These are phyloP conservation scores for Rutidosis leptorrhynchoides DNA, from an alignment of 129 eudicot species.

Conservation along the genomic window DNA sequence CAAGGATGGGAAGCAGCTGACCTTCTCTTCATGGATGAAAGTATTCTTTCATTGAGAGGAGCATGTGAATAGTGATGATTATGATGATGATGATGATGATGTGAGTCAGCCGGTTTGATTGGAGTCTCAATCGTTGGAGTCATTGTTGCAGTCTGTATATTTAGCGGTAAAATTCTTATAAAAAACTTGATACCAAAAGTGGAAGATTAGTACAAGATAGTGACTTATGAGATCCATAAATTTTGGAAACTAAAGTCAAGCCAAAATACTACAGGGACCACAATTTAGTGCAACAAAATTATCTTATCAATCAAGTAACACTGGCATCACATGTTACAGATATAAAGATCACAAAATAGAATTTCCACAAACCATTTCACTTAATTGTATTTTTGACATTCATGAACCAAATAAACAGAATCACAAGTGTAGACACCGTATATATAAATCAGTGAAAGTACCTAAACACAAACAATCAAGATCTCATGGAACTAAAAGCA, in stretches of 20 bases:
- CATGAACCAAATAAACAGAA: neutral
- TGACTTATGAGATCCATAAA: conserved; percentile 3
- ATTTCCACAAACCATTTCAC: conserved; percentile 5
- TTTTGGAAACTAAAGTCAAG: conserved; percentile 6
- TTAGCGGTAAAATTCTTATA: conserved; percentile 16
- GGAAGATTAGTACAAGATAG: conserved; percentile 12
- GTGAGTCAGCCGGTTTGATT: conserved; percentile 35
- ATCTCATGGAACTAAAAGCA: conserved; percentile 17
- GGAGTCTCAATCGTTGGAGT: conserved; percentile 64
- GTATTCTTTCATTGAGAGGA: conserved; percentile 85
- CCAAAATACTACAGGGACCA: conserved; percentile 5
- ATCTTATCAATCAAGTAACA: conserved; percentile 20
- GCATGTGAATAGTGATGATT: too few species aligned
- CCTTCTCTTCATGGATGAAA: conserved; percentile 83
- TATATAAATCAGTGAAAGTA: neutral
- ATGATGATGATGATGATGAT: conserved; percentile 31
- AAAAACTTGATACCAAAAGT: conserved; percentile 2
- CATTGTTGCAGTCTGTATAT: conserved; percentile 46
- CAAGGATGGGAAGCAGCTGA: conserved; percentile 98
- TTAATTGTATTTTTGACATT: conserved; percentile 12
- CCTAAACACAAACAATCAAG: conserved; percentile 18
- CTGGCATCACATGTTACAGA: conserved; percentile 16
- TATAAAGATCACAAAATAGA: conserved; percentile 1
- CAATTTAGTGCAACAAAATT: conserved; percentile 3
- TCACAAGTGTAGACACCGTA: neutral